Conservation (phyloP, 805 yeast genomes). For the Myxozyma neotropica region DNA sequence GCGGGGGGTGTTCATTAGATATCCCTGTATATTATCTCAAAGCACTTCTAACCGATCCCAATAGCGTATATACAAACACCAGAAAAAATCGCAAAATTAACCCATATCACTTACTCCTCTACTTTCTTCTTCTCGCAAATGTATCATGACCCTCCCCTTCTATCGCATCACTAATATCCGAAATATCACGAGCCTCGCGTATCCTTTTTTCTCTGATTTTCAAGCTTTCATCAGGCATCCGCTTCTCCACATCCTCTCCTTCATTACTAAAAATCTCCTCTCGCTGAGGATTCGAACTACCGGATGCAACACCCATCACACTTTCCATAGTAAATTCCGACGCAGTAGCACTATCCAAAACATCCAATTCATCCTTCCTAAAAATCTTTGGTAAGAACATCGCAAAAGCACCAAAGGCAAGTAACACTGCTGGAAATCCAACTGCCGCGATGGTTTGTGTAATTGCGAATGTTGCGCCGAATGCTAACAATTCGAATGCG, state of each 20-base stretch:
- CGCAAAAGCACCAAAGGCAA: slow-evolving; percentile 60
- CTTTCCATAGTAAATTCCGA: slow-evolving; percentile 43
- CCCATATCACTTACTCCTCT: neutral
- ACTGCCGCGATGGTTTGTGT: slow-evolving; percentile 88
- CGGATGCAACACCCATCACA: no score
- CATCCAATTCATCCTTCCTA: slow-evolving; percentile 58
- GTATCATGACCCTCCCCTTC: neutral
- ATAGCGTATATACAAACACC: neutral
- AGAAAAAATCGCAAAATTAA: neutral
- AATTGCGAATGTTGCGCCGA: slow-evolving; percentile 79
- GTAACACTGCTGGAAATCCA: slow-evolving; percentile 80
- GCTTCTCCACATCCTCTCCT: neutral
- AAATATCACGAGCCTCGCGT: neutral
- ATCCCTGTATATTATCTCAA: no score
- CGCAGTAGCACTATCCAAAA: slow-evolving; percentile 63
- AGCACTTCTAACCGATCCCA: no score
- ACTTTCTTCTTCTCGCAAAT: neutral
- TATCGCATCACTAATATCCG: neutral
- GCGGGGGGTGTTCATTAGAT: no score
- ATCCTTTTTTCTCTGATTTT: neutral
- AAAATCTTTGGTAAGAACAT: slow-evolving; percentile 65
- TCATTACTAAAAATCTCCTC: neutral
- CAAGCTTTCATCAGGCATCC: neutral
- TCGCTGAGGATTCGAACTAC: no score
- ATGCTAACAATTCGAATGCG: slow-evolving; percentile 62